These are phyloP conservation scores for Xerocomus nothofagi DNA, from an alignment of 1,284 basidiomycete genomes.

Conservation along the genomic window DNA sequence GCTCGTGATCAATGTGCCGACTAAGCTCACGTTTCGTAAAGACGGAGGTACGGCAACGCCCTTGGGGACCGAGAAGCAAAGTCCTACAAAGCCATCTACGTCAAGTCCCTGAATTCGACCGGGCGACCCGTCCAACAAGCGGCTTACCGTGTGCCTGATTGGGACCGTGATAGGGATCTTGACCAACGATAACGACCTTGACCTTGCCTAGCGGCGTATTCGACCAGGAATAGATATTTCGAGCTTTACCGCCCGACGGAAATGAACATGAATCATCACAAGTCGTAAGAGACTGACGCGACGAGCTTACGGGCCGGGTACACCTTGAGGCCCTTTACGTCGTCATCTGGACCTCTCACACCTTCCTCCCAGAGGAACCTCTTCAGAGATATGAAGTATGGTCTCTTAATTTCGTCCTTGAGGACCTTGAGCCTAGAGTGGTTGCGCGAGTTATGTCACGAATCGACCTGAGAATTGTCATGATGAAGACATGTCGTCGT, in stretches of 20 bases:
- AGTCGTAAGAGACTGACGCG: constrained; percentile 1
- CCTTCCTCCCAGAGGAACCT: constrained; percentile 69
- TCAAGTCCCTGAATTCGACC: constrained; percentile 12
- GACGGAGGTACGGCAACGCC: constrained; percentile 79
- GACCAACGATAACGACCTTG: constrained; percentile 79
- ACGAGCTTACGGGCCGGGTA: constrained; percentile 62
- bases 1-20: constrained; percentile 8
- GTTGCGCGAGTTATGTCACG: constrained; percentile 5
- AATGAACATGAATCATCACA: constrained; percentile 5
- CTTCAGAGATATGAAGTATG: constrained; percentile 74
- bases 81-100: constrained; percentile 42
- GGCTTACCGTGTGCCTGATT: constrained; percentile 70
- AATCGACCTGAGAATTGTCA: background rate
- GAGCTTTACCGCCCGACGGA: constrained; percentile 46
- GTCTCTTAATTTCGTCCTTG: constrained; percentile 70
- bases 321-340: constrained; percentile 45
- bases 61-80: constrained; percentile 84
- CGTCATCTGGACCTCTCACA: constrained; percentile 54
- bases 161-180: constrained; percentile 72
- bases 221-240: constrained; percentile 81
- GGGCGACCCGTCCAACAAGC: background rate
- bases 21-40: constrained; percentile 64
- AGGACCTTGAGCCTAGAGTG: constrained; percentile 64
- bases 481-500: background rate
- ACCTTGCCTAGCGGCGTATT: constrained; percentile 76